phyloP scores from a whole-genome alignment of 2,329 filamentous ascomycete species.

The Remersonia thermophila region DNA sequence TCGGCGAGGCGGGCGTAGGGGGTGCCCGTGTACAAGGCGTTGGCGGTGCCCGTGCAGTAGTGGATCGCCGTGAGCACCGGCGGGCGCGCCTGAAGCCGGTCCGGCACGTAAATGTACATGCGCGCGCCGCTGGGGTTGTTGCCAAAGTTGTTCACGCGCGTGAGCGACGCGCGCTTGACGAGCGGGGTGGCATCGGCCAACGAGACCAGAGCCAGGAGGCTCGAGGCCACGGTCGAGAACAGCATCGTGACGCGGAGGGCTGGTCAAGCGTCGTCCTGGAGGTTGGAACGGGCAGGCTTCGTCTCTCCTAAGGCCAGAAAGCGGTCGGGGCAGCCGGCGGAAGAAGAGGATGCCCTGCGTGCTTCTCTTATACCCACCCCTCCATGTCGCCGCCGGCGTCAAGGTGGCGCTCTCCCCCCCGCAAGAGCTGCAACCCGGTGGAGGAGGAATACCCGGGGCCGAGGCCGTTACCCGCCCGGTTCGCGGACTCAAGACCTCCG shows the following conservation, averaged over 20 bases:
- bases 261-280: too few species aligned
- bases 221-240: conserved; percentile 11
- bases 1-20: conserved; percentile 43
- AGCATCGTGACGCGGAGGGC: conserved; percentile 8
- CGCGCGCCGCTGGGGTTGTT: conserved; percentile 19
- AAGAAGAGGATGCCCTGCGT: background rate
- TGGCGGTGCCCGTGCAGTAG: conserved; percentile 43
- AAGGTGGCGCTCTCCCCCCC: too few species aligned
- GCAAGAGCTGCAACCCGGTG: too few species aligned
- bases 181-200: conserved; percentile 12
- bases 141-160: conserved; percentile 20
- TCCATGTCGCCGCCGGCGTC: too few species aligned
- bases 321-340: too few species aligned
- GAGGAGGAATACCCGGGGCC: too few species aligned
- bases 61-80: conserved; percentile 43
- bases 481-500: too few species aligned
- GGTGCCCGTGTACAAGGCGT: conserved; percentile 37
- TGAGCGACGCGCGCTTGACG: conserved; percentile 16
- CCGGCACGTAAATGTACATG: conserved; percentile 25
- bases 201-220: conserved; percentile 15
- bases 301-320: too few species aligned
- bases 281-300: too few species aligned
- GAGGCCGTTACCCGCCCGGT: too few species aligned
- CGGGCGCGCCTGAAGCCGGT: conserved; percentile 28
- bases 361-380: too few species aligned